These are phyloP conservation scores for Coemansia pectinata DNA, from an alignment of 192 early-diverging fungal genomes.

Conservation along the genomic window DNA sequence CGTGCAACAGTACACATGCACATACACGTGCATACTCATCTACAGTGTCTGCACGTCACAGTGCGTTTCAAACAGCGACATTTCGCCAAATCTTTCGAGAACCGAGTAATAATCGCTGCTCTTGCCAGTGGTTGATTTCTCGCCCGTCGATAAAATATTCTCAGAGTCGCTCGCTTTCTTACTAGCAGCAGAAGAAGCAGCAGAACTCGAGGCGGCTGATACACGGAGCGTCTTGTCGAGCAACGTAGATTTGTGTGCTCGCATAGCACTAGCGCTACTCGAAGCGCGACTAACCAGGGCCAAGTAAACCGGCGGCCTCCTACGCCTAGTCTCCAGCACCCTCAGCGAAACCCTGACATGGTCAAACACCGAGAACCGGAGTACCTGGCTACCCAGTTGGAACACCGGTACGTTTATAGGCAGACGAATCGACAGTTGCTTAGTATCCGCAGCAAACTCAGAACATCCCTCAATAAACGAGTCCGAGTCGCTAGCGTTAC, in stretches of 20 bases:
- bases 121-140: slow-evolving; percentile 5
- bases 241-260: slow-evolving; percentile 26
- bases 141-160: not conserved
- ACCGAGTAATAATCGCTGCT: slow-evolving; percentile 43
- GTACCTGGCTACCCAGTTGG: slow-evolving; percentile 32
- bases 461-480: slow-evolving; percentile 56
- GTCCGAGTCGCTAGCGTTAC: slow-evolving; percentile 42
- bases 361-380: slow-evolving; percentile 64
- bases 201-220: slow-evolving; percentile 8
- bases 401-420: slow-evolving; percentile 34
- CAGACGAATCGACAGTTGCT: slow-evolving; percentile 23
- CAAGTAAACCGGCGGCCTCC: slow-evolving; percentile 67
- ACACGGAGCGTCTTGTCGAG: slow-evolving; percentile 27
- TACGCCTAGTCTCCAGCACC: slow-evolving; percentile 61
- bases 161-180: not conserved
- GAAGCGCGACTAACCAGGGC: slow-evolving; percentile 57
- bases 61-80: slow-evolving; percentile 48
- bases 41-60: slow-evolving; percentile 21
- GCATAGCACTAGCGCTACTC: not conserved
- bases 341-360: slow-evolving; percentile 62
- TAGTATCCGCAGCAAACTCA: slow-evolving; percentile 47
- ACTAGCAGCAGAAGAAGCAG: not conserved
- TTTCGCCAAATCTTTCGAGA: slow-evolving; percentile 49
- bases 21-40: not conserved
- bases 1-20: not conserved